Evolutionary conservation across 2,329 filamentous ascomycete genomes (phyloP), one percentile per base, ranked within the genome.

Genomic region (Gaeumannomyces sp.): DNA sequence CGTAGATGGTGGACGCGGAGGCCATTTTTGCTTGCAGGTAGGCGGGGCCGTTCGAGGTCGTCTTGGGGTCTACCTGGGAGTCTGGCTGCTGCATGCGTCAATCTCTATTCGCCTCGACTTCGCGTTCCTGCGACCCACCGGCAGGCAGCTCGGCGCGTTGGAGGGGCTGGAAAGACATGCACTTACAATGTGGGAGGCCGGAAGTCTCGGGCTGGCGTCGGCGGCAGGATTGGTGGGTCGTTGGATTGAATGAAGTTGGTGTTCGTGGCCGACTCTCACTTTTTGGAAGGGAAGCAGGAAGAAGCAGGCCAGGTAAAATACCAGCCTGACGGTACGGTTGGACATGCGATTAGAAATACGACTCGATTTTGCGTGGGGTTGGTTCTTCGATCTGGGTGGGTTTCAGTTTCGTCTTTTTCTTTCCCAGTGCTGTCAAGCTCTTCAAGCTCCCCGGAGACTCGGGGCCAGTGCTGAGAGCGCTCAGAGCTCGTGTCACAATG

Each of bases 1-100:
- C 89, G 83, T 89, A 95, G 76, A 96, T 92, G 65, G 76, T 81
- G 27, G 88, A 88, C 71, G 87, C 88, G 64, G 88, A 88, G 33
- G 88, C 79, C 89, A 91, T 91, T 70, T 72, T 53, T 60, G 60
- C 60, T 56, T 53, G 8, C 38, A 16, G 38, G 10, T 53, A 35
- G 33, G 33, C 33, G 33, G 33, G 33, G 33, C 11, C 22, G 22
- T 53, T 53, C 22, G 4, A 53, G n/a, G 7, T 53, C 2, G 45
- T 53, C 22, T 53, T 25, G 45, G n/a, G 45, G n/a, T 53, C 45
- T 53, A n/a, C 22, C 45, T 25, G 45, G 45, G 45, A n/a, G 45
- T 53, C 25, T 53, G 19, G 14, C 22, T 53, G 45, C 13, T 60
- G 59, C 31, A 28, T 19, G 19, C n/a, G 45, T 53, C 45, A 53